Conservation (phyloP, 192 early-diverging fungal species). For the Allomyces arbusculus region DNA sequence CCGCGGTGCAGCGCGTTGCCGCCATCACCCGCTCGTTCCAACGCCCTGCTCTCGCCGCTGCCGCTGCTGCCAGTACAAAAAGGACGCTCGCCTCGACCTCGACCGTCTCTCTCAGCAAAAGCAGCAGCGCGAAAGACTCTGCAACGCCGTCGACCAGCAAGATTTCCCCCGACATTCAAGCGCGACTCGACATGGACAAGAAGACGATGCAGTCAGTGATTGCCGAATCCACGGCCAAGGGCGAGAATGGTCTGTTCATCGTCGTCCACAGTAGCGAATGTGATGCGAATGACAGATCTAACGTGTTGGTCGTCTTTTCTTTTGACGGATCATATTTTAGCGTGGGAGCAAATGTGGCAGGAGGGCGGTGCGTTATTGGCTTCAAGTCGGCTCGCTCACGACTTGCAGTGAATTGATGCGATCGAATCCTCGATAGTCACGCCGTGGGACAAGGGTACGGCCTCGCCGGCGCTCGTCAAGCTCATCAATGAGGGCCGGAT, state of each 20-base stretch:
- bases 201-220: background rate
- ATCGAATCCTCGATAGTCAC: conserved; percentile 1
- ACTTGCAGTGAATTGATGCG: background rate
- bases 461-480: conserved; percentile 23
- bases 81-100: no score
- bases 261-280: background rate
- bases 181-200: background rate
- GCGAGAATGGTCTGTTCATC: background rate
- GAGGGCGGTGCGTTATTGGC: background rate
- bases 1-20: no score
- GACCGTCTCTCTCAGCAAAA: no score
- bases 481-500: conserved; percentile 23
- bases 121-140: no score
- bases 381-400: background rate
- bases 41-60: no score
- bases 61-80: no score
- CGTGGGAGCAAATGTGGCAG: background rate
- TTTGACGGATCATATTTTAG: background rate
- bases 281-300: background rate
- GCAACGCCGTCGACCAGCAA: no score
- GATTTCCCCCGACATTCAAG: no score
- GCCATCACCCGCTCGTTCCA: no score
- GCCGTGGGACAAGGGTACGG: conserved; percentile 24
- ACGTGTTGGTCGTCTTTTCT: background rate
- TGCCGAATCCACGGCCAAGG: background rate